These are phyloP conservation scores for Brettanomyces custersianus DNA, from an alignment of 805 yeast species.

Conservation along the genomic window DNA sequence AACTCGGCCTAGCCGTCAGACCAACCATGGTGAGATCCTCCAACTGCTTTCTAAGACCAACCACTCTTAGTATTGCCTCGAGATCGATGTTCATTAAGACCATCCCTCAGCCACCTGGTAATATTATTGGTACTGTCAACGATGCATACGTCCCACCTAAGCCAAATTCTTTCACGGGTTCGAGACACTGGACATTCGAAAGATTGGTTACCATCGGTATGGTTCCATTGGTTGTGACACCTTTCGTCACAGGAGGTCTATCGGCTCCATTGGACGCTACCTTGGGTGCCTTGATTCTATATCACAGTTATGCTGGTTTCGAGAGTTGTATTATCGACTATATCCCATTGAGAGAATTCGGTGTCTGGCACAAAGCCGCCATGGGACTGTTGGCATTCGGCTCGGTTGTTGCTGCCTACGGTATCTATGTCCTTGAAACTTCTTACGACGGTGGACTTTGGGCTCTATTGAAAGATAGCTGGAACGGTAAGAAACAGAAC, in stretches of 20 bases:
- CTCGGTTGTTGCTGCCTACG: constrained; percentile 57
- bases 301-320: constrained; percentile 65
- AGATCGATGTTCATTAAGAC: constrained; percentile 2
- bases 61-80: neutral
- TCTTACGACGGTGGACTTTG: constrained; percentile 57
- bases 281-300: constrained; percentile 44
- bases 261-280: constrained; percentile 48
- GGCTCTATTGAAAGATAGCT: constrained; percentile 29
- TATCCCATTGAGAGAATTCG: constrained; percentile 68
- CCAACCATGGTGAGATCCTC: neutral
- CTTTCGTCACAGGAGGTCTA: constrained; percentile 49
- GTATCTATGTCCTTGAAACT: constrained; percentile 61
- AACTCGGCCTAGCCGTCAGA: constrained; percentile 2
- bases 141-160: constrained; percentile 61
- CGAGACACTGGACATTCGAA: constrained; percentile 70
- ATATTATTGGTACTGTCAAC: constrained; percentile 62
- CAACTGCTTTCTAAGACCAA: neutral
- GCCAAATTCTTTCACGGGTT: constrained; percentile 50
- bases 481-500: constrained; percentile 19
- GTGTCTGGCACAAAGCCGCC: constrained; percentile 52
- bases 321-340: constrained; percentile 72
- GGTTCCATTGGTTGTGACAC: constrained; percentile 55
- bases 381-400: constrained; percentile 56
- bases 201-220: constrained; percentile 49
- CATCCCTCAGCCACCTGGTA: constrained; percentile 60